A percentile compares a stretch with the other conserved stretches of the same genome.
Conservation (phyloP, 331 rosid genomes). For the Dryas integrifolia region DNA sequence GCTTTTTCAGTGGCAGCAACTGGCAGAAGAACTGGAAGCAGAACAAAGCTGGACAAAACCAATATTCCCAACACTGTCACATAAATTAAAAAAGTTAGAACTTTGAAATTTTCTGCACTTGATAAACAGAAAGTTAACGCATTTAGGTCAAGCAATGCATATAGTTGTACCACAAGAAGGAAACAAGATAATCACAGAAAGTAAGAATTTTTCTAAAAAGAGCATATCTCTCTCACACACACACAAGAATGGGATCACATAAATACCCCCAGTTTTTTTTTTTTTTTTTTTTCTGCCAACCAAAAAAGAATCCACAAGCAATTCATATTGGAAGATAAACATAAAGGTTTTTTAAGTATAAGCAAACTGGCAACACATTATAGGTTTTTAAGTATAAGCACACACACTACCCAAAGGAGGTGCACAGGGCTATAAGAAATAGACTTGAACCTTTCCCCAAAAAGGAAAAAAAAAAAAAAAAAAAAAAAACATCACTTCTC, state of each 20-base stretch:
- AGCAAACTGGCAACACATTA: background rate
- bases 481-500: background rate
- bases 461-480: no score
- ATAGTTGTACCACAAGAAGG: background rate
- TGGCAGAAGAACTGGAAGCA: constrained; percentile 83
- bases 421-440: background rate
- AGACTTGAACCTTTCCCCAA: no score
- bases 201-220: no score
- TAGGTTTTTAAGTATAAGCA: background rate
- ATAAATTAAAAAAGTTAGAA: constrained; percentile 20
- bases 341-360: no score
- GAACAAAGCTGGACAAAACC: constrained; percentile 58
- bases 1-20: constrained; percentile 58
- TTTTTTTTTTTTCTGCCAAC: no score
- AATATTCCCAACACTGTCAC: constrained; percentile 69
- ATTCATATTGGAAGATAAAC: no score
- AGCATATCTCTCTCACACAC: no score
- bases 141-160: background rate
- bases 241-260: no score
- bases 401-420: background rate
- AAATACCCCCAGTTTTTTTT: no score
- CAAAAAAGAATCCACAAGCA: no score
- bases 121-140: background rate
- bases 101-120: background rate
- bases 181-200: background rate